A percentile compares a stretch with the other conserved stretches of the same genome.
Evolutionary conservation across 306 rosid genomes (phyloP).

Genomic region (Trifolium subterraneum): DNA sequence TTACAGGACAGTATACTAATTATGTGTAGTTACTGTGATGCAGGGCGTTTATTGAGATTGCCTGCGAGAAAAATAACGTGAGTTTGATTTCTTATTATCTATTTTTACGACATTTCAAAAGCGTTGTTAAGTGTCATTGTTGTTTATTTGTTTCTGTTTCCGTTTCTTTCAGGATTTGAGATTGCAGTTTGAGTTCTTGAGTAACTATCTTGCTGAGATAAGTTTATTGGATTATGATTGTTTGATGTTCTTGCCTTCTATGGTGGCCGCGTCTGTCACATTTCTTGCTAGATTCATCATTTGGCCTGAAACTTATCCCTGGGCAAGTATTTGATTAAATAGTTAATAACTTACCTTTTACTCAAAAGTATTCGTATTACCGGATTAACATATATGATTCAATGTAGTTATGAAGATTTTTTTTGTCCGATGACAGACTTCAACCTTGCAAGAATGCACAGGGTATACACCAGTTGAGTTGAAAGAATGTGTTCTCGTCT

Average conservation of each 20-base stretch:
- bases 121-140: background rate
- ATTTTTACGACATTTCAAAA: background rate
- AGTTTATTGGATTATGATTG: conserved; percentile 76
- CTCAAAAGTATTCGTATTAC: background rate
- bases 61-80: conserved; percentile 52
- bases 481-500: conserved; percentile 60
- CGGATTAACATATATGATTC: background rate
- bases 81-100: conserved; percentile 14
- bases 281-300: conserved; percentile 71
- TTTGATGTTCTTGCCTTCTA: conserved; percentile 70
- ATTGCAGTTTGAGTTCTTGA: conserved; percentile 65
- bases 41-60: conserved; percentile 62
- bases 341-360: background rate
- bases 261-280: conserved; percentile 73
- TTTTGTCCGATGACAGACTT: conserved; percentile 45
- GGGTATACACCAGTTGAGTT: conserved; percentile 61
- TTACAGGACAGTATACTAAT: conserved; percentile 11
- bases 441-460: conserved; percentile 48
- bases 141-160: background rate
- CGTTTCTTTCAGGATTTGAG: conserved; percentile 47
- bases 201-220: conserved; percentile 79
- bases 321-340: conserved; percentile 56
- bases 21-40: conserved; percentile 2
- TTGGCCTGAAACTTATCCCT: conserved; percentile 61
- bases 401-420: conserved; percentile 7